Evolutionary conservation across 306 rosid species (phyloP).

Genomic region (Phaseolus lunatus): DNA sequence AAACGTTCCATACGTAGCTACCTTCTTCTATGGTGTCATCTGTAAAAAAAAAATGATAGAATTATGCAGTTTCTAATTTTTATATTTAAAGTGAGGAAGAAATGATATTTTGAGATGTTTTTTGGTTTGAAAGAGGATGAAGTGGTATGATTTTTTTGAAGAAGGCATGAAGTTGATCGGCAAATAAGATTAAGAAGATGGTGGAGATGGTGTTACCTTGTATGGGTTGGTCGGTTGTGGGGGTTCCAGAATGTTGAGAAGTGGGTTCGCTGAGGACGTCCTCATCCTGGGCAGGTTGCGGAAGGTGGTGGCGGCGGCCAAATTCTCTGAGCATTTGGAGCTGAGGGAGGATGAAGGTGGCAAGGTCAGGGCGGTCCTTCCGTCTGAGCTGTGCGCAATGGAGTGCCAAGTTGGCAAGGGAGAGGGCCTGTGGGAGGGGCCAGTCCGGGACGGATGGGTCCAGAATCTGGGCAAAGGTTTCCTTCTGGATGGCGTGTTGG

Average conservation of each 20-base stretch:
- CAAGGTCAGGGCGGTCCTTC: conserved; percentile 93
- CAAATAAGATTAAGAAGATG: too few relatives aligned
- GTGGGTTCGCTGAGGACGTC: conserved; percentile 12
- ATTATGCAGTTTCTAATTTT: too few relatives aligned
- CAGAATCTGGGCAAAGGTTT: conserved; percentile 55
- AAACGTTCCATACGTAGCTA: too few relatives aligned
- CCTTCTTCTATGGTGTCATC: too few relatives aligned
- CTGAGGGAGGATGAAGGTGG: conserved; percentile 57
- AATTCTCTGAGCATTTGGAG: conserved; percentile 64
- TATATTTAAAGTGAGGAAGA: too few relatives aligned
- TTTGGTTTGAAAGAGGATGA: too few relatives aligned
- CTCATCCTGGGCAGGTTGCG: not conserved
- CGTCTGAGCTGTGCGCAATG: conserved; percentile 85
- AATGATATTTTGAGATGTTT: too few relatives aligned
- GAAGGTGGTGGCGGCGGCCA: conserved; percentile 49
- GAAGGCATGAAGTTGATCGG: too few relatives aligned
- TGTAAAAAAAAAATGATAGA: too few relatives aligned
- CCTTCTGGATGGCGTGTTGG: conserved; percentile 58
- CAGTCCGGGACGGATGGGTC: conserved; percentile 78
- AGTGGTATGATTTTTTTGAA: too few relatives aligned
- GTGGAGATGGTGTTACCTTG: too few relatives aligned
- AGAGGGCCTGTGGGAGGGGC: conserved; percentile 67
- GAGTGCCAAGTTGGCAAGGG: conserved; percentile 66
- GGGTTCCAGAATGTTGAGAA: not conserved
- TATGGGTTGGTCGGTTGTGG: not conserved